A percentile compares a stretch with the other conserved stretches of the same genome.
Evolutionary conservation across 352 stramenopile species (phyloP).

Genomic region (Thraustotheca clavata): DNA sequence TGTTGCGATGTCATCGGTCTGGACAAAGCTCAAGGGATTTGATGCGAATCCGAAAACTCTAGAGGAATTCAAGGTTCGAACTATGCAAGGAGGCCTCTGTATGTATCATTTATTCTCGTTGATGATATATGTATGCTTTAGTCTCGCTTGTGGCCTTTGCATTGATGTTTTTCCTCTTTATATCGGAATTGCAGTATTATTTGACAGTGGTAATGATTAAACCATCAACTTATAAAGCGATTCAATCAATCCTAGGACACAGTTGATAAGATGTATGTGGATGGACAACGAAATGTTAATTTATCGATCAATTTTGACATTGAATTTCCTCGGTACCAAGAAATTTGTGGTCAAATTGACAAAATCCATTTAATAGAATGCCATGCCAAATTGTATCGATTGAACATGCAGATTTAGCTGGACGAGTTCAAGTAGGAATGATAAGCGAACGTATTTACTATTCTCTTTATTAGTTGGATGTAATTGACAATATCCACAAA

Average conservation of each 20-base stretch:
- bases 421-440: constrained; percentile 37
- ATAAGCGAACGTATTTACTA: not conserved
- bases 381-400: constrained; percentile 62
- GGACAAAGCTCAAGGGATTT: constrained; percentile 28
- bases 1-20: not conserved
- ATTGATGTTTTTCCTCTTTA: constrained; percentile 53
- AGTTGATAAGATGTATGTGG: constrained; percentile 79
- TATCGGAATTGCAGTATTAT: constrained; percentile 74
- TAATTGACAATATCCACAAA: constrained; percentile 75
- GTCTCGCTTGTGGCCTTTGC: constrained; percentile 64
- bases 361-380: constrained; percentile 40
- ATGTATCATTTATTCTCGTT: constrained; percentile 22
- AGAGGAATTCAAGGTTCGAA: constrained; percentile 84
- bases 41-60: constrained; percentile 84
- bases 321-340: constrained; percentile 64
- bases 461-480: constrained; percentile 38
- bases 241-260: constrained; percentile 36
- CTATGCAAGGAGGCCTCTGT: constrained; percentile 71
- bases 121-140: constrained; percentile 17
- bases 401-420: constrained; percentile 62
- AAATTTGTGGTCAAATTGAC: no score
- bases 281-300: constrained; percentile 55
- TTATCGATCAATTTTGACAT: constrained; percentile 76
- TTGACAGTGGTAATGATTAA: constrained; percentile 35
- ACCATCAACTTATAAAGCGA: not conserved